Evolutionary conservation across 139 green algal genomes (phyloP).

Genomic region (Deuterostichococcus epilithicus): DNA sequence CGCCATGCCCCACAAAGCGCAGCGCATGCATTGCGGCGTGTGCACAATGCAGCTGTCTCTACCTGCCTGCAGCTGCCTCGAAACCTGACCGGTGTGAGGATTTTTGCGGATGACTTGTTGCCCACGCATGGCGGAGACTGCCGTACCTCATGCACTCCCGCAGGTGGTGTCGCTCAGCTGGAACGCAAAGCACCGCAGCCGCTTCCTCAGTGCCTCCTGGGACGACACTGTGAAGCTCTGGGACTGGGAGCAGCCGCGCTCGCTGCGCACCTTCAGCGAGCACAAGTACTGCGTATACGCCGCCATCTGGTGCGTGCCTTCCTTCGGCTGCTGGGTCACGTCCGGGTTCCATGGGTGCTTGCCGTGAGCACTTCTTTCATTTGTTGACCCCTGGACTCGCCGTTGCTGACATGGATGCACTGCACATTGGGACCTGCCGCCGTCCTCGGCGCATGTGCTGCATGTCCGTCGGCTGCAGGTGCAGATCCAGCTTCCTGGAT

Average conservation of each 20-base stretch:
- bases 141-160: background rate
- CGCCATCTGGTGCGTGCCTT: slow-evolving; percentile 66
- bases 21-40: background rate
- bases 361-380: background rate
- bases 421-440: too few relatives aligned
- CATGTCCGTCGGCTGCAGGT: too few relatives aligned
- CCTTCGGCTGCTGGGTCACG: background rate
- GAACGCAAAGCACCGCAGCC: slow-evolving; percentile 80
- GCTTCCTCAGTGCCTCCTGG: slow-evolving; percentile 89
- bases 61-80: too few relatives aligned
- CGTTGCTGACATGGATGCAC: too few relatives aligned
- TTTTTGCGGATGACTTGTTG: slow-evolving; percentile 1
- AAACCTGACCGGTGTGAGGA: background rate
- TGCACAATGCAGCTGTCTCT: too few relatives aligned
- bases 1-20: background rate
- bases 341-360: background rate
- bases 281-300: slow-evolving; percentile 99
- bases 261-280: slow-evolving; percentile 72
- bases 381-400: background rate
- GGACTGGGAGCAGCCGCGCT: slow-evolving; percentile 51
- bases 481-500: background rate
- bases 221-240: slow-evolving; percentile 96
- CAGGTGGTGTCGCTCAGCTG: slow-evolving; percentile 80
- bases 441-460: too few relatives aligned
- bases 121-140: background rate